Percentiles rank a stretch among this genome's conserved stretches.
Evolutionary conservation across 225 moss, liverwort and hornwort species (phyloP).

Genomic region (Polytrichum commune): DNA sequence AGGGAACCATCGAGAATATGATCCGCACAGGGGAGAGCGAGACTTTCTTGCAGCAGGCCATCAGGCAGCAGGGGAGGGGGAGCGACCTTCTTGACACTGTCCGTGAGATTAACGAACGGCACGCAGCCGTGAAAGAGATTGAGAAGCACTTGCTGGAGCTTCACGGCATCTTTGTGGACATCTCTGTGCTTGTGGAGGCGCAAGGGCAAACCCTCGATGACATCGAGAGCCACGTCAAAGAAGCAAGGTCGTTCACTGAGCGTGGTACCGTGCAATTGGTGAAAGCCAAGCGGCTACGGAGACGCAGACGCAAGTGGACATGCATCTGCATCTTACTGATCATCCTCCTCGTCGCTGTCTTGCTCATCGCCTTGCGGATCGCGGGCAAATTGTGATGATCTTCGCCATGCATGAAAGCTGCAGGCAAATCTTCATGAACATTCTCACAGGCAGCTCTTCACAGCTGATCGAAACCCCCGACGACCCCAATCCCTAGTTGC

Average conservation of each 20-base stretch:
- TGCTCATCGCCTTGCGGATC: constrained; percentile 18
- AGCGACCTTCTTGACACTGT: constrained; percentile 56
- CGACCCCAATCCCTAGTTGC: no score
- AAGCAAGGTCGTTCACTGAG: constrained; percentile 43
- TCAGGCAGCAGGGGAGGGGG: constrained; percentile 51
- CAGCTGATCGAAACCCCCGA: no score
- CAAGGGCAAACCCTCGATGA: constrained; percentile 50
- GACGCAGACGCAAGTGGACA: constrained; percentile 45
- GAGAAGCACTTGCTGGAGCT: constrained; percentile 50
- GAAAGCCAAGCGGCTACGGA: constrained; percentile 37
- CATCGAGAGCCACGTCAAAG: constrained; percentile 45
- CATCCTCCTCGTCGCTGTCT: constrained; percentile 30
- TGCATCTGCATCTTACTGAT: constrained; percentile 25
- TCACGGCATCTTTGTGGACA: constrained; percentile 56
- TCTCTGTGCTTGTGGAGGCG: constrained; percentile 49
- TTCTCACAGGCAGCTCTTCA: no score
- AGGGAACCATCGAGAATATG: constrained; percentile 48
- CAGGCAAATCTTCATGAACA: no score
- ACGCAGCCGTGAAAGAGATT: constrained; percentile 54
- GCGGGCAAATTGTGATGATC: no score
- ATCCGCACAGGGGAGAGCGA: constrained; percentile 50
- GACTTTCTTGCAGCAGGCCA: constrained; percentile 49
- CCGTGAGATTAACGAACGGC: constrained; percentile 52
- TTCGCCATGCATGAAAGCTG: no score
- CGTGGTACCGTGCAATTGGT: constrained; percentile 34